These are phyloP conservation scores for Entoloma clypeatum DNA, from an alignment of 1,284 basidiomycete species.

Conservation along the genomic window DNA sequence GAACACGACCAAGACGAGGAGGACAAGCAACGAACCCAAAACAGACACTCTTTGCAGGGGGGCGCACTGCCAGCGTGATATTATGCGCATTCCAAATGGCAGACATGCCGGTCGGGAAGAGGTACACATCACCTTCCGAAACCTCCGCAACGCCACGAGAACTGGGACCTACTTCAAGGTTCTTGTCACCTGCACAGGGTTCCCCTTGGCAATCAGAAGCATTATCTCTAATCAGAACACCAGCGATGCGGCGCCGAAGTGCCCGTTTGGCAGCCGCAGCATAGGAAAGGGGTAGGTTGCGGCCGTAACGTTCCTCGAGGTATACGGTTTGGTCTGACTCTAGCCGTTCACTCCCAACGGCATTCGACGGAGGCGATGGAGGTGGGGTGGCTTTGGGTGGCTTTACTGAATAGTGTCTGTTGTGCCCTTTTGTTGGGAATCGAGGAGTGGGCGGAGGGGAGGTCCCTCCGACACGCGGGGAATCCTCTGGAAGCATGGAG, in stretches of 20 bases:
- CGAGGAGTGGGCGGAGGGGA: constrained; percentile 31
- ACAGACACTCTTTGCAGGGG: constrained; percentile 80
- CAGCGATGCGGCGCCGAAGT: constrained; percentile 85
- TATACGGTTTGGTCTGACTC: constrained; percentile 54
- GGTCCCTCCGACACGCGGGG: constrained; percentile 21
- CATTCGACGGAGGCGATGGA: constrained; percentile 12
- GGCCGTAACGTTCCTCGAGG: constrained; percentile 93
- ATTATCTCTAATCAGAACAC: constrained; percentile 69
- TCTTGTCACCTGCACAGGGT: constrained; percentile 44
- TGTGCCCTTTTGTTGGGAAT: constrained; percentile 41
- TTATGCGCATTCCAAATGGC: constrained; percentile 93
- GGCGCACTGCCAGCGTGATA: constrained; percentile 51
- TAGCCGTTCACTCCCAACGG: constrained; percentile 31
- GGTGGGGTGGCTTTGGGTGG: constrained; percentile 21
- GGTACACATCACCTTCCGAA: constrained; percentile 83
- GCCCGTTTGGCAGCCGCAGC: constrained; percentile 82
- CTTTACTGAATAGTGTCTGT: constrained; percentile 64
- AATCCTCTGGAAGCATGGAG: constrained; percentile 50
- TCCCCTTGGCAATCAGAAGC: constrained; percentile 33
- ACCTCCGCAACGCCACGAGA: constrained; percentile 59
- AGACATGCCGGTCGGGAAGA: constrained; percentile 88
- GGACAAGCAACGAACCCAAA: constrained; percentile 66
- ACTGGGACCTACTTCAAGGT: constrained; percentile 51
- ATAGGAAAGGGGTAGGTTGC: constrained; percentile 80
- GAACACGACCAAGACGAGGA: neutral